Evolutionary conservation across 805 yeast species (phyloP).

Genomic region (Hanseniaspora thailandica): DNA sequence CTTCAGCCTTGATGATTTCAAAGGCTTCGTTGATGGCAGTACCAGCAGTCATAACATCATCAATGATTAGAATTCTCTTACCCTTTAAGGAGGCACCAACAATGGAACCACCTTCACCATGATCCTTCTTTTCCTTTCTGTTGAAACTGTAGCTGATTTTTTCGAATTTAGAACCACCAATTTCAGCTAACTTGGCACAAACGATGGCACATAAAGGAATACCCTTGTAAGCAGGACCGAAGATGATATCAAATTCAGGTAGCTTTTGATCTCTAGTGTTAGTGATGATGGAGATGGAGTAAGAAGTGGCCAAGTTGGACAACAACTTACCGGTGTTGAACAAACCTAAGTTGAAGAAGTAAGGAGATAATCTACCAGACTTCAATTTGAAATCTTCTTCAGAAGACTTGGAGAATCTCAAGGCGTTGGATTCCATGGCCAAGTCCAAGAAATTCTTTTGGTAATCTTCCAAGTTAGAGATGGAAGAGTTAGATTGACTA

Average conservation of each 20-base stretch:
- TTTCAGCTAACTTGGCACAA: slow-evolving; percentile 81
- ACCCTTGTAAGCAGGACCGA: slow-evolving; percentile 98
- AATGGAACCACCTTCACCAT: slow-evolving; percentile 94
- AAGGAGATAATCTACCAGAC: slow-evolving; percentile 89
- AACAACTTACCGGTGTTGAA: slow-evolving; percentile 71
- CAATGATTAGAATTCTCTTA: slow-evolving; percentile 72
- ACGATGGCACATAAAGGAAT: slow-evolving; percentile 91
- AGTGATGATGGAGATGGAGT: slow-evolving; percentile 70
- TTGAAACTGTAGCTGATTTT: slow-evolving; percentile 81
- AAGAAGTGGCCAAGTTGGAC: slow-evolving; percentile 73
- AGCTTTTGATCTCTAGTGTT: slow-evolving; percentile 40
- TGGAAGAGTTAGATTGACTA: neutral
- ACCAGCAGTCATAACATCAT: slow-evolving; percentile 97
- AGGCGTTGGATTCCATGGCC: slow-evolving; percentile 71
- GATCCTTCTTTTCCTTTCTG: slow-evolving; percentile 93
- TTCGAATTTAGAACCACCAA: slow-evolving; percentile 68
- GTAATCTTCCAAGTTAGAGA: slow-evolving; percentile 33
- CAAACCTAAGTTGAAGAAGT: slow-evolving; percentile 87
- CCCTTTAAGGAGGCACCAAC: slow-evolving; percentile 71
- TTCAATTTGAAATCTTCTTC: slow-evolving; percentile 74
- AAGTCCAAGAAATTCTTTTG: slow-evolving; percentile 63
- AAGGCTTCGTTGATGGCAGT: slow-evolving; percentile 95
- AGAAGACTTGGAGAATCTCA: slow-evolving; percentile 41
- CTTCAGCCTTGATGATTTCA: slow-evolving; percentile 54
- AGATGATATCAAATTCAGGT: slow-evolving; percentile 74